phyloP scores from a whole-genome alignment of 1,284 basidiomycete genomes.

The Cutaneotrichosporon spelunceum region DNA sequence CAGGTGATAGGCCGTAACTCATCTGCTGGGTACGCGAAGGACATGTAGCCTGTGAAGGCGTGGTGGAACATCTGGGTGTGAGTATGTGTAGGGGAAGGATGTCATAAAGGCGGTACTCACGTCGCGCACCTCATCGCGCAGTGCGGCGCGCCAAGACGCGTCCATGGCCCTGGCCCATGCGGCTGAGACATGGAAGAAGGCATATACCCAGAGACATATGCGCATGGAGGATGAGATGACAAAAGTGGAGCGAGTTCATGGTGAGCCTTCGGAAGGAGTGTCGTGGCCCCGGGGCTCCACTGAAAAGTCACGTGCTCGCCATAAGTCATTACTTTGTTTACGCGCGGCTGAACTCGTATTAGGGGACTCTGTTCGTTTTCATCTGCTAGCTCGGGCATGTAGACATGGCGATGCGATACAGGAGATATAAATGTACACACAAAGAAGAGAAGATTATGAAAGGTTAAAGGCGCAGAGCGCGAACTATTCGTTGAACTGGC shows the following conservation, averaged over 20 bases:
- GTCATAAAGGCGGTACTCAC: slow-evolving; percentile 7
- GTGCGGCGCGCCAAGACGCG: slow-evolving; percentile 9
- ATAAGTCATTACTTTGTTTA: neutral
- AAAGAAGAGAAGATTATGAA: neutral
- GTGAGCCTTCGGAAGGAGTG: neutral
- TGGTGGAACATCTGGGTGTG: slow-evolving; percentile 43
- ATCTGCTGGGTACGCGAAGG: slow-evolving; percentile 51
- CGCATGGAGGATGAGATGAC: slow-evolving; percentile 9
- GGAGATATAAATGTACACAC: neutral
- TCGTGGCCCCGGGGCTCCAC: neutral
- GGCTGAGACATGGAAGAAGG: slow-evolving; percentile 2
- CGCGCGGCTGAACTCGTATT: neutral
- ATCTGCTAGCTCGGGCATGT: no score
- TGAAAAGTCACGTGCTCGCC: neutral
- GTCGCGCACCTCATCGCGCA: slow-evolving; percentile 19
- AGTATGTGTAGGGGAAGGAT: neutral
- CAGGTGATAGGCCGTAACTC: slow-evolving; percentile 86
- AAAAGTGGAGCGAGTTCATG: neutral
- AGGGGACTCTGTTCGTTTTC: no score
- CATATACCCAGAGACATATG: slow-evolving; percentile 8
- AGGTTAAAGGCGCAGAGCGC: neutral
- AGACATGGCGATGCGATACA: neutral
- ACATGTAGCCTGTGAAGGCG: slow-evolving; percentile 50
- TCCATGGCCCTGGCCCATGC: slow-evolving; percentile 13
- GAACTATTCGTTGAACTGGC: slow-evolving; percentile 1